Evolutionary conservation across 305 asterid species (phyloP).

Genomic region (Solanum hybrid): DNA sequence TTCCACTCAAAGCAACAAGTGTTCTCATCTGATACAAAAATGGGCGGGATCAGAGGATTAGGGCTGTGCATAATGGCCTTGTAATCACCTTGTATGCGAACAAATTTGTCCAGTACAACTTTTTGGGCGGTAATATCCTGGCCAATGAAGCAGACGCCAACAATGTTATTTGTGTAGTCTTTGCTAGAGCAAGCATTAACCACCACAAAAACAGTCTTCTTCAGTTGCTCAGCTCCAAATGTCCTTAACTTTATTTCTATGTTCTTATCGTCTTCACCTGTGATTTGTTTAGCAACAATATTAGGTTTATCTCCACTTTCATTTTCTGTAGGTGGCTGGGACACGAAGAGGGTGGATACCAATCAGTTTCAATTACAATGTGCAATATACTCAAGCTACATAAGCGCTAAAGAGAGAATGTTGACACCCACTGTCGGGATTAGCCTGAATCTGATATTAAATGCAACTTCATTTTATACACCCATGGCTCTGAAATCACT

Average conservation of each 20-base stretch:
- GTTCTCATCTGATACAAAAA: conserved; percentile 78
- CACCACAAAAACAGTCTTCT: conserved; percentile 49
- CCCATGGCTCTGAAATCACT: neutral
- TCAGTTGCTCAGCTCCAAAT: conserved; percentile 39
- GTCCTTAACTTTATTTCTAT: conserved; percentile 59
- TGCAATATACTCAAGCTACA: neutral
- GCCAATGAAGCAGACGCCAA: conserved; percentile 82
- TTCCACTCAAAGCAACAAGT: conserved; percentile 89
- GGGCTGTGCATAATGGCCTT: conserved; percentile 81
- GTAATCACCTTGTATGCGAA: conserved; percentile 82
- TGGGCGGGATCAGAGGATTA: conserved; percentile 78
- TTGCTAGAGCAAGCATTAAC: conserved; percentile 90
- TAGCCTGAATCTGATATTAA: neutral
- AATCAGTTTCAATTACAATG: neutral
- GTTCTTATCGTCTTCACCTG: conserved; percentile 85
- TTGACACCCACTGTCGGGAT: neutral
- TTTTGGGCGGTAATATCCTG: conserved; percentile 83
- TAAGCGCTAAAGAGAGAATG: neutral
- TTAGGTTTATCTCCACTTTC: neutral
- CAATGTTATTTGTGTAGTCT: conserved; percentile 58
- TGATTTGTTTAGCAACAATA: conserved; percentile 10
- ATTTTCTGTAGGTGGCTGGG: neutral
- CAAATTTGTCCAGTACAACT: conserved; percentile 80
- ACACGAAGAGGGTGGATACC: neutral
- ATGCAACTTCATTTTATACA: neutral